A percentile compares a stretch with the other conserved stretches of the same genome.
Conservation (phyloP, 352 stramenopile species). For the Phytophthora uliginosa region DNA sequence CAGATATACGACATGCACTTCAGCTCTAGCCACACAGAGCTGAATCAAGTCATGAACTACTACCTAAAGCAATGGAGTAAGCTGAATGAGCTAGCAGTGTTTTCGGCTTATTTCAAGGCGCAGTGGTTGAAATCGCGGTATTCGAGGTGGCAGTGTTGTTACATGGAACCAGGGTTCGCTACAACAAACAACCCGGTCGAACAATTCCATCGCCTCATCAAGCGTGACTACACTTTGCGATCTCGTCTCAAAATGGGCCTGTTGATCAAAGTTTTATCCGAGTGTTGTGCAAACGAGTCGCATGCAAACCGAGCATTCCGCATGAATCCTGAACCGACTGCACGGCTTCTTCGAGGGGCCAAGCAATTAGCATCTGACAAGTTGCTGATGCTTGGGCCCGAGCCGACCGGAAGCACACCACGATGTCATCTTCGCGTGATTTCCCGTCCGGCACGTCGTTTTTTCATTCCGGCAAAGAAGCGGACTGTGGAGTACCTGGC, state of each 20-base stretch:
- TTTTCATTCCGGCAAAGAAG: slow-evolving; percentile 2
- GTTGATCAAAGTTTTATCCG: background rate
- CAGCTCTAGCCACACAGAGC: background rate
- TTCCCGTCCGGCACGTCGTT: background rate
- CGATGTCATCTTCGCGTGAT: background rate
- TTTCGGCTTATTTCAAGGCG: slow-evolving; percentile 17
- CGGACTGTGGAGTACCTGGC: slow-evolving; percentile 5
- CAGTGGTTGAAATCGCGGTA: slow-evolving; percentile 20
- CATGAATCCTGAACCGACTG: background rate
- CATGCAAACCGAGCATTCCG: background rate
- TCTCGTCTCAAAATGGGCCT: slow-evolving; percentile 18
- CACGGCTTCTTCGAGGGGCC: background rate
- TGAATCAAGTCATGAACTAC: background rate
- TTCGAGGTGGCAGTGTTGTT: slow-evolving; percentile 30
- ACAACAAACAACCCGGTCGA: slow-evolving; percentile 9
- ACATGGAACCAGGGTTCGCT: slow-evolving; percentile 11
- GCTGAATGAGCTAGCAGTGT: background rate
- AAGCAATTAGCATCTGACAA: background rate
- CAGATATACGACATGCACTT: slow-evolving; percentile 41
- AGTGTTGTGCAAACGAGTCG: slow-evolving; percentile 4
- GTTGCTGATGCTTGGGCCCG: background rate
- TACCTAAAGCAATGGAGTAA: background rate
- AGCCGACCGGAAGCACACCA: background rate
- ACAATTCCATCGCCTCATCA: slow-evolving; percentile 27
- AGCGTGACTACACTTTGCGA: slow-evolving; percentile 24